Conservation (phyloP, 78 protist species). For the Protostelium mycophagum region DNA sequence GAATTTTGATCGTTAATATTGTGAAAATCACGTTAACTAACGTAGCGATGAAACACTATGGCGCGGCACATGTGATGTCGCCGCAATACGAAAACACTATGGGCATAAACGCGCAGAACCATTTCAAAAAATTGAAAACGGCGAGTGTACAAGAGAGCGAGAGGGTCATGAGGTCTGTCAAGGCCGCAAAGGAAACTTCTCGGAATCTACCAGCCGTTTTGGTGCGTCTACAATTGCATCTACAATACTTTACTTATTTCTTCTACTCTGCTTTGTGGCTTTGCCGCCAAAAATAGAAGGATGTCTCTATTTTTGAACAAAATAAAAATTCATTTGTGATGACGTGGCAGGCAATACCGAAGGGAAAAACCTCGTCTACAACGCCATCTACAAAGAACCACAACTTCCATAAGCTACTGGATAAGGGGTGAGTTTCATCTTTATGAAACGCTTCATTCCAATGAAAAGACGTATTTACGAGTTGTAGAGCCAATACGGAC, state of each 20-base stretch:
- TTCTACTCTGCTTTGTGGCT: no score
- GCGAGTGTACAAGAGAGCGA: not conserved
- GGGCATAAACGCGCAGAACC: not conserved
- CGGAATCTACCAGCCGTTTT: not conserved
- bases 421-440: not conserved
- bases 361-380: not conserved
- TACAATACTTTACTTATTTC: no score
- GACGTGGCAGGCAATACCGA: not conserved
- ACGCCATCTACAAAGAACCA: not conserved
- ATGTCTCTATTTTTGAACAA: no score
- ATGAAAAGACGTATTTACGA: no score
- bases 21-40: conserved; percentile 18
- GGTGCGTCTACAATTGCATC: no score
- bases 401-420: not conserved
- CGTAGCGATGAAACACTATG: conserved; percentile 11
- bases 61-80: conserved; percentile 11
- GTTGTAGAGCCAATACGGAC: not conserved
- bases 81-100: conserved; percentile 20
- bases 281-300: no score
- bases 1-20: conserved; percentile 5
- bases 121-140: not conserved
- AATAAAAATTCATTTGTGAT: no score
- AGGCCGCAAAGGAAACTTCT: not conserved
- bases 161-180: not conserved
- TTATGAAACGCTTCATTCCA: no score